Evolutionary conservation across 441 rosid genomes (phyloP).

Genomic region (Dalechampia spathulata): DNA sequence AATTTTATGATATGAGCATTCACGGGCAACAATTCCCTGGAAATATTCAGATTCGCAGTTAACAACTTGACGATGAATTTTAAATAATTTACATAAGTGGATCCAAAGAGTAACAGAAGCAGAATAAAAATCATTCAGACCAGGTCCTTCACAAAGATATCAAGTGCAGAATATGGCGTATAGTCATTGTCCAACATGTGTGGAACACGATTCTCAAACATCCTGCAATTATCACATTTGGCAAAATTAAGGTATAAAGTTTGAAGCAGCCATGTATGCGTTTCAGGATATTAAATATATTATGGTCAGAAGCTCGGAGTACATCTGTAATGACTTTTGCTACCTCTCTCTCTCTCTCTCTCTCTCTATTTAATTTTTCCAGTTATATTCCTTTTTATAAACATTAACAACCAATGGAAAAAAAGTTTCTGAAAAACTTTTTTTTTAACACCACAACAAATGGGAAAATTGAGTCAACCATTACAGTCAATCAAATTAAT

Average conservation of each 20-base stretch:
- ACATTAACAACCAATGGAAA: too few species aligned
- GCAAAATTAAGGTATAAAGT: background rate
- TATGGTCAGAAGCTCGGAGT: too few species aligned
- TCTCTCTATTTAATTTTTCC: too few species aligned
- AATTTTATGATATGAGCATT: slow-evolving; percentile 66
- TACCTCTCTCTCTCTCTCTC: background rate
- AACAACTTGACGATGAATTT: slow-evolving; percentile 2
- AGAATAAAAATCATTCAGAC: slow-evolving; percentile 33
- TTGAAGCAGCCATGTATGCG: background rate
- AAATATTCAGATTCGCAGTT: slow-evolving; percentile 16
- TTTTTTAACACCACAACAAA: background rate
- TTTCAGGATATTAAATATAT: background rate
- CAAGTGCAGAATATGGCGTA: slow-evolving; percentile 92
- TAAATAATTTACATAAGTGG: background rate
- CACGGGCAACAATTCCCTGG: slow-evolving; percentile 86
- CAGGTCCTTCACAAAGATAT: slow-evolving; percentile 98
- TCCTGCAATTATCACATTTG: slow-evolving; percentile 50
- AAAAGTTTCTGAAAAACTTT: too few species aligned
- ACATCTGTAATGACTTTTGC: too few species aligned
- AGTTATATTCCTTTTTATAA: too few species aligned
- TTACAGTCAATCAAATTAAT: background rate
- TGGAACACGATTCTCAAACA: slow-evolving; percentile 97
- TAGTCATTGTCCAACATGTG: slow-evolving; percentile 96
- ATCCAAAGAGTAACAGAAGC: background rate
- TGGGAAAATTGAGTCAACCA: background rate